phyloP scores from a whole-genome alignment of 2,329 filamentous ascomycete genomes.

The Penicillium freii region DNA sequence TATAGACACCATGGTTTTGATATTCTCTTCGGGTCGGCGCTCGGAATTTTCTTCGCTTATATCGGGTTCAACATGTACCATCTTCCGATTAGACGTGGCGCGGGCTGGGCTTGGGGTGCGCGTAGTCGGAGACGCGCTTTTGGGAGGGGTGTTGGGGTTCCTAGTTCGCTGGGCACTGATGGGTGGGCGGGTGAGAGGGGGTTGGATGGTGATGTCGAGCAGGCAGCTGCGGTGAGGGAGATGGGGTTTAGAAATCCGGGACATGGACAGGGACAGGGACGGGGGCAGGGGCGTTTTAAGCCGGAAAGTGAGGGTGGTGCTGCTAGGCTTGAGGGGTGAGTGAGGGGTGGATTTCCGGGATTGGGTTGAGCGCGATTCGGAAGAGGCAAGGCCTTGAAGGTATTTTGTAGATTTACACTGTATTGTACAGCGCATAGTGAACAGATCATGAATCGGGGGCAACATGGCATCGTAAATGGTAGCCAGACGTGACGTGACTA shows the following conservation, averaged over 20 bases:
- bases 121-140: slow-evolving; percentile 71
- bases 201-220: slow-evolving; percentile 20
- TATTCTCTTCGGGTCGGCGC: slow-evolving; percentile 77
- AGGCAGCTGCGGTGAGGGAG: slow-evolving; percentile 6
- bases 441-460: slow-evolving; percentile 2
- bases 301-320: not conserved
- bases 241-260: not conserved
- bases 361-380: not conserved
- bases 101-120: slow-evolving; percentile 87
- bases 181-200: slow-evolving; percentile 25
- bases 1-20: slow-evolving; percentile 93
- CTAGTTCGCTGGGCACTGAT: slow-evolving; percentile 32
- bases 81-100: slow-evolving; percentile 71
- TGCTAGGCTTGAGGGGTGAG: slow-evolving; percentile 7
- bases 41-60: slow-evolving; percentile 69
- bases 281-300: not conserved
- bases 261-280: not conserved
- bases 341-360: not conserved
- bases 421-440: not conserved
- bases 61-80: slow-evolving; percentile 85
- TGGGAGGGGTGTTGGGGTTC: slow-evolving; percentile 33
- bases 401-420: not conserved
- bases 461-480: slow-evolving; percentile 11
- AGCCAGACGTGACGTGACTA: not conserved
- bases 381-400: not conserved